phyloP scores from a whole-genome alignment of 768 basidiomycete species.

The Lentinula boryana region DNA sequence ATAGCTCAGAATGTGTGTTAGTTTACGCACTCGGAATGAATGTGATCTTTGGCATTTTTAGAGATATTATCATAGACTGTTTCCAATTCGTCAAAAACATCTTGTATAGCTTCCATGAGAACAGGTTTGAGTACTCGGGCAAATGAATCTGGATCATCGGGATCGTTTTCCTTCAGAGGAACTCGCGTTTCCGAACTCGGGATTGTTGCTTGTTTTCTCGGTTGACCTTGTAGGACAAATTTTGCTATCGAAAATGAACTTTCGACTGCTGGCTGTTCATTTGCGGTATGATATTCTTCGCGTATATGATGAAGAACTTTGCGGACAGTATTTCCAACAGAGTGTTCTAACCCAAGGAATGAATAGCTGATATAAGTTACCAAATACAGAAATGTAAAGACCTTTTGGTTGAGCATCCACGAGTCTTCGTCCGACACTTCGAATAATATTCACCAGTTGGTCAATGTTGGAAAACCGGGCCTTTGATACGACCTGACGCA shows the following conservation, averaged over 20 bases:
- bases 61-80: constrained; percentile 93
- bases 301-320: constrained; percentile 91
- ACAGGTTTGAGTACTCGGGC: constrained; percentile 81
- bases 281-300: constrained; percentile 90
- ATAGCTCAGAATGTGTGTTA: background rate
- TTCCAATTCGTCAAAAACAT: constrained; percentile 93
- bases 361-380: background rate
- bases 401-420: constrained; percentile 96
- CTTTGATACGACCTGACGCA: constrained; percentile 85
- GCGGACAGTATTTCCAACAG: constrained; percentile 91
- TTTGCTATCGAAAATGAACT: constrained; percentile 69
- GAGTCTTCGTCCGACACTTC: constrained; percentile 70
- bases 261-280: constrained; percentile 30
- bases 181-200: constrained; percentile 48
- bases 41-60: constrained; percentile 91
- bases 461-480: constrained; percentile 85
- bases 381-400: constrained; percentile 21
- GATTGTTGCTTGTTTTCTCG: constrained; percentile 35
- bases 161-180: constrained; percentile 62
- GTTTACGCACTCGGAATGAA: constrained; percentile 86
- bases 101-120: constrained; percentile 94
- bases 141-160: constrained; percentile 75
- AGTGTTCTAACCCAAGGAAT: constrained; percentile 61
- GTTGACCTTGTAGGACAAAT: constrained; percentile 78
- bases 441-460: constrained; percentile 75